phyloP scores from a whole-genome alignment of 2,329 filamentous ascomycete species.

The Arthrobotrys sinensis region DNA sequence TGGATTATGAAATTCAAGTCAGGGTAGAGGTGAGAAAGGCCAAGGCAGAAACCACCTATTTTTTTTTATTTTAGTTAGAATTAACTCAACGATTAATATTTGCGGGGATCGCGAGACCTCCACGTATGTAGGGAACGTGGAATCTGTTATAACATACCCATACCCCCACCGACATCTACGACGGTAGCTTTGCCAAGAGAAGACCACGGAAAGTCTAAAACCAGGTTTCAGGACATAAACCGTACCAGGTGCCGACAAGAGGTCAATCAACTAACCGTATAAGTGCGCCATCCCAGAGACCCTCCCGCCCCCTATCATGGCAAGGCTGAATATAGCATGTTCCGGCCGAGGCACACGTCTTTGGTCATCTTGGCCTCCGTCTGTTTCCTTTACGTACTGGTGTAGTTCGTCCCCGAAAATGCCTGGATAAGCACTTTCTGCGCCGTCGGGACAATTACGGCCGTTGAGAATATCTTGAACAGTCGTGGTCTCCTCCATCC shows the following conservation, averaged over 20 bases:
- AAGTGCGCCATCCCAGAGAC: constrained; percentile 64
- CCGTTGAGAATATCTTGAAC: constrained; percentile 35
- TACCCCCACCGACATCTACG: constrained; percentile 66
- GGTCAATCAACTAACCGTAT: constrained; percentile 62
- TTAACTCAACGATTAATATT: not conserved
- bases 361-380: constrained; percentile 24
- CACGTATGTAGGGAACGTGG: not conserved
- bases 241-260: not conserved
- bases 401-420: constrained; percentile 63
- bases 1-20: constrained; percentile 67
- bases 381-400: constrained; percentile 53
- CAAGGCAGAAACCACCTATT: constrained; percentile 64
- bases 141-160: constrained; percentile 62
- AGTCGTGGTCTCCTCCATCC: constrained; percentile 67
- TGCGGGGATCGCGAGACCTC: not conserved
- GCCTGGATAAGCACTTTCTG: constrained; percentile 38
- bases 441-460: constrained; percentile 45
- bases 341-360: constrained; percentile 63
- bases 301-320: constrained; percentile 65
- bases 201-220: constrained; percentile 65
- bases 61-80: constrained; percentile 16
- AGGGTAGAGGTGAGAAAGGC: constrained; percentile 66
- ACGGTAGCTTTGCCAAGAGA: constrained; percentile 62
- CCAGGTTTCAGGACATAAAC: constrained; percentile 7
- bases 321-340: constrained; percentile 63